Evolutionary conservation across 345 rosid species (phyloP), one percentile per base, ranked within the genome.

Genomic region (Anacardium occidentale): DNA sequence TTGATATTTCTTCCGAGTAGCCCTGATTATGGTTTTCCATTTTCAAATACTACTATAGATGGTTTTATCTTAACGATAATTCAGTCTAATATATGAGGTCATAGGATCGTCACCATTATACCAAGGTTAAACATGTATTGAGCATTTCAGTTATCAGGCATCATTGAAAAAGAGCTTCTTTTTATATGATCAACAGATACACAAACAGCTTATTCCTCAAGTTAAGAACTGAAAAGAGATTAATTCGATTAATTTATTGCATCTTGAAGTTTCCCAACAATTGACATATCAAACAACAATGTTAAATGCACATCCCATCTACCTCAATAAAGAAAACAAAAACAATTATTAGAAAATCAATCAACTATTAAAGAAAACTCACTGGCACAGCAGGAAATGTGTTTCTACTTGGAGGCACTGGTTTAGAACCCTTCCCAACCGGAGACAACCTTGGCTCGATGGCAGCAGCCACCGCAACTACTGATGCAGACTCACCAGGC

Each of bases 401-500:
- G 76, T 74, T 86, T 67, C 80, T 75, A 68, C 80, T 82, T 37
- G 70, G 48, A 51, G 78, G 85, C 20, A 75, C 54, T 14, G 91
- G 81, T 53, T 87, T 93, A 2, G 65, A 80, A 55, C 74, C 76
- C 77, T 84, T 89, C 2, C 81, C 87, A 60, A 66, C 86, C 0
- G 90, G 92, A 66, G 94, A 89, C 71, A 77, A 67, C 54, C 77
- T 77, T 10, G 89, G 83, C 17, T 92, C 96, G 4, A 68, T 72
- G 6, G 75, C 64, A 1, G 88, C 72, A 24, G 88, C 73, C 4
- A 78, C 80, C 4, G 79, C 80, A 32, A 54, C 40, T 21, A 66
- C 76, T 52, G 77, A 64, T 7, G 85, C 87, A 54, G 90, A 87
- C 72, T 93, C 98, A 25, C 90, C 96, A 0, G 91, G 92, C 68